These are phyloP conservation scores for Toxicodendron radicans DNA, from an alignment of 345 rosid genomes.

Conservation along the genomic window DNA sequence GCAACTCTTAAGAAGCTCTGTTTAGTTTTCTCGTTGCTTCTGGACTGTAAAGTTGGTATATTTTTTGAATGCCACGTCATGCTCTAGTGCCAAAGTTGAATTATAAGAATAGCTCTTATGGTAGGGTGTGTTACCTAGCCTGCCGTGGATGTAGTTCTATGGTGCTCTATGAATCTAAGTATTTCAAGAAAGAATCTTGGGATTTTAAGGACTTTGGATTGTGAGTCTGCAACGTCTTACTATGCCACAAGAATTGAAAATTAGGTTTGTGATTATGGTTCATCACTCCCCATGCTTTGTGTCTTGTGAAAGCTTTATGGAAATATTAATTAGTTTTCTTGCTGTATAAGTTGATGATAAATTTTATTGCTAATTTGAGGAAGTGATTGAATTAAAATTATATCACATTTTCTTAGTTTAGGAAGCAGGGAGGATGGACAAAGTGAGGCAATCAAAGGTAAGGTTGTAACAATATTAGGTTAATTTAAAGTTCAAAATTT, in stretches of 20 bases:
- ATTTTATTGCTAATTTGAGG: neutral
- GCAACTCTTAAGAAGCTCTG: conserved; percentile 3
- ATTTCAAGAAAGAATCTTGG: neutral
- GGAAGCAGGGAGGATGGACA: neutral
- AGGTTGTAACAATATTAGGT: too few species aligned
- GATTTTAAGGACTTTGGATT: neutral
- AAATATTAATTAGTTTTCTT: neutral
- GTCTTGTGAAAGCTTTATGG: neutral
- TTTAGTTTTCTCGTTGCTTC: conserved; percentile 10
- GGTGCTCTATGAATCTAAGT: neutral
- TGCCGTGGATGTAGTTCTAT: conserved; percentile 6
- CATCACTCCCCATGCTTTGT: neutral
- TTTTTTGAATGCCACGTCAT: neutral
- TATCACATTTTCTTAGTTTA: neutral
- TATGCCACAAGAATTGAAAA: neutral
- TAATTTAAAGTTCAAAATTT: neutral
- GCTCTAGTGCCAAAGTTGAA: neutral
- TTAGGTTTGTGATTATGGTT: neutral
- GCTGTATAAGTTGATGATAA: neutral
- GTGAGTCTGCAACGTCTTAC: neutral
- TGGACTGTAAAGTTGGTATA: neutral
- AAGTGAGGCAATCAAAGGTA: neutral
- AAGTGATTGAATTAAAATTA: neutral
- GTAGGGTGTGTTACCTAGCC: conserved; percentile 11
- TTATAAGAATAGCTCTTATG: neutral